These are phyloP conservation scores for Spergularia azorica DNA, from an alignment of 179 eudicot species.

Conservation along the genomic window DNA sequence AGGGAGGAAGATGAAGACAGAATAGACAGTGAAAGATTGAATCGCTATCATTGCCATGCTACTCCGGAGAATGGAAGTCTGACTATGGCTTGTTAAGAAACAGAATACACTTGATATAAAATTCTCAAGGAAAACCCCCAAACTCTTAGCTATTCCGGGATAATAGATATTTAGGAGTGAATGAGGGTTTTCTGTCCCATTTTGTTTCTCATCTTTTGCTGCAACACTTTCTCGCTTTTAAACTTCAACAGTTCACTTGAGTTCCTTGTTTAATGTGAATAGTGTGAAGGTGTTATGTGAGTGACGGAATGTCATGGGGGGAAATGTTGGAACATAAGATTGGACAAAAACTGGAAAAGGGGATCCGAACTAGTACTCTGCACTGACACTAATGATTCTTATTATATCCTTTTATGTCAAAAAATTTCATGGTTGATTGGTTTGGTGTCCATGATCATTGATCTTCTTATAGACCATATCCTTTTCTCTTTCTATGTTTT, in stretches of 20 bases:
- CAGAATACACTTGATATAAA: background rate
- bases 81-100: too few relatives aligned
- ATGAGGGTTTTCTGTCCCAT: background rate
- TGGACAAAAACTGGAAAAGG: too few relatives aligned
- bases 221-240: constrained; percentile 4
- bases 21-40: too few relatives aligned
- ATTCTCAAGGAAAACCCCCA: background rate
- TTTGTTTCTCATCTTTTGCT: background rate
- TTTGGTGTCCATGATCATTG: background rate
- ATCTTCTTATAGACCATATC: background rate
- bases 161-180: too few relatives aligned
- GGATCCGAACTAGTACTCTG: background rate
- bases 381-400: background rate
- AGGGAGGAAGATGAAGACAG: too few relatives aligned
- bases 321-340: background rate
- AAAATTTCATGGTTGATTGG: background rate
- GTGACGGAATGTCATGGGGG: background rate
- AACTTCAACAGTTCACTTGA: background rate
- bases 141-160: too few relatives aligned
- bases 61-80: too few relatives aligned
- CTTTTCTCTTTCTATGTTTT: too few relatives aligned
- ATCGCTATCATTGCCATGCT: too few relatives aligned
- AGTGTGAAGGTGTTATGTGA: background rate
- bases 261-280: too few relatives aligned
- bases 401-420: too few relatives aligned